phyloP scores from a whole-genome alignment of 1,284 basidiomycete species.

The Macrocystidia cucumis region DNA sequence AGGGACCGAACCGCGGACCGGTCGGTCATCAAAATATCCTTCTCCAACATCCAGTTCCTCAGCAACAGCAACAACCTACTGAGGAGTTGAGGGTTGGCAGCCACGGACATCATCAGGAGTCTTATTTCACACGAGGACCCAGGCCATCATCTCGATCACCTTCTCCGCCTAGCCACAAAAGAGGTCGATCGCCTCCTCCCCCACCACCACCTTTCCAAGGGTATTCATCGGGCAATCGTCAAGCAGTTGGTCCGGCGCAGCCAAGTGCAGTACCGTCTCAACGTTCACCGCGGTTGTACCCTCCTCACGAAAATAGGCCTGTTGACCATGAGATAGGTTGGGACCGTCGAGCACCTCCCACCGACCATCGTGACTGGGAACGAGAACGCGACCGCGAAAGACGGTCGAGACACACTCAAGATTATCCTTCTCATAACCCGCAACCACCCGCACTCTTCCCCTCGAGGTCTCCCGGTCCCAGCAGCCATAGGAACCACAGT shows the following conservation, averaged over 20 bases:
- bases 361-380: constrained; percentile 44
- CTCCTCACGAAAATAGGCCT: constrained; percentile 34
- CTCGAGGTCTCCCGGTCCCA: constrained; percentile 28
- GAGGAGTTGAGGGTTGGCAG: constrained; percentile 40
- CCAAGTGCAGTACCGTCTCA: constrained; percentile 31
- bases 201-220: constrained; percentile 34
- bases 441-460: constrained; percentile 26
- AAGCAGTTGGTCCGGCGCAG: constrained; percentile 47
- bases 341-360: constrained; percentile 40
- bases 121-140: constrained; percentile 40
- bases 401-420: constrained; percentile 35
- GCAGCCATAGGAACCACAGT: constrained; percentile 24
- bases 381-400: constrained; percentile 35
- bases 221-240: constrained; percentile 36
- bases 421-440: constrained; percentile 31
- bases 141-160: constrained; percentile 46
- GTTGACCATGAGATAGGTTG: constrained; percentile 40
- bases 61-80: constrained; percentile 35
- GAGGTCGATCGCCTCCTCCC: constrained; percentile 38
- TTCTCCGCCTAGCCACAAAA: constrained; percentile 41
- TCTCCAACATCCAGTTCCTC: constrained; percentile 61
- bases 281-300: constrained; percentile 50
- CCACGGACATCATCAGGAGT: constrained; percentile 41
- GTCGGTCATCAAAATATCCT: constrained; percentile 46
- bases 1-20: constrained; percentile 37